These are phyloP conservation scores for Kodamaea laetipori DNA, from an alignment of 805 yeast species.

Conservation along the genomic window DNA sequence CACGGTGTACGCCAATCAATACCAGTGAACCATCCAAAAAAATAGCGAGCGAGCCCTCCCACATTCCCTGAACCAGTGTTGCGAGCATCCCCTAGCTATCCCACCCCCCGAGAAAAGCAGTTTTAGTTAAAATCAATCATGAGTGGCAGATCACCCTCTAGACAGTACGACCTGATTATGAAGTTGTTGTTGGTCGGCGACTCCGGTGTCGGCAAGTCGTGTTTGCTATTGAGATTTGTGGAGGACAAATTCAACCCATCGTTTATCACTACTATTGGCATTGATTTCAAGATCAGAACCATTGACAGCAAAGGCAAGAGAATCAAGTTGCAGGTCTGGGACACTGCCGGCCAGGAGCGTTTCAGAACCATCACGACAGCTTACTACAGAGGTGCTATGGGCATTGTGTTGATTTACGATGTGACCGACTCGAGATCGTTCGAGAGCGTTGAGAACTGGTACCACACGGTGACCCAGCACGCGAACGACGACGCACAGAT, in stretches of 20 bases:
- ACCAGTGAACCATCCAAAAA: neutral
- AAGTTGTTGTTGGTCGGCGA: constrained; percentile 92
- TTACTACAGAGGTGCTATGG: constrained; percentile 88
- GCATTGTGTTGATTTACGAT: constrained; percentile 80
- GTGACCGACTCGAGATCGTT: constrained; percentile 90
- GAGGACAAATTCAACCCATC: constrained; percentile 96
- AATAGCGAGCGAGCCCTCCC: neutral
- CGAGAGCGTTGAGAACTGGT: constrained; percentile 93
- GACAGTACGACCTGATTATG: constrained; percentile 86
- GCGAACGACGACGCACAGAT: constrained; percentile 96
- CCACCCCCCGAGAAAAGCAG: neutral
- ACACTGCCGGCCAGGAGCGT: constrained; percentile 96
- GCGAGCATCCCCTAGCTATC: neutral
- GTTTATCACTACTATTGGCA: constrained; percentile 96
- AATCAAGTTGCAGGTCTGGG: constrained; percentile 95
- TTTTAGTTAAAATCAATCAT: constrained; percentile 22
- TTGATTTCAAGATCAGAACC: constrained; percentile 96
- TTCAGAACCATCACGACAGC: constrained; percentile 95
- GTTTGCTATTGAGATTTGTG: constrained; percentile 87
- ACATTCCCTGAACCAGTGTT: neutral
- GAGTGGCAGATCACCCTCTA: constrained; percentile 65
- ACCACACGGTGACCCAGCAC: constrained; percentile 91
- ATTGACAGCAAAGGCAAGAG: constrained; percentile 91
- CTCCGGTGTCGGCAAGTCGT: constrained; percentile 86
- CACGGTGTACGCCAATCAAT: constrained; percentile 6